A percentile compares a stretch with the other conserved stretches of the same genome.
Evolutionary conservation across 139 green algal genomes (phyloP).

Genomic region (Chlamydomonas schloesseri): DNA sequence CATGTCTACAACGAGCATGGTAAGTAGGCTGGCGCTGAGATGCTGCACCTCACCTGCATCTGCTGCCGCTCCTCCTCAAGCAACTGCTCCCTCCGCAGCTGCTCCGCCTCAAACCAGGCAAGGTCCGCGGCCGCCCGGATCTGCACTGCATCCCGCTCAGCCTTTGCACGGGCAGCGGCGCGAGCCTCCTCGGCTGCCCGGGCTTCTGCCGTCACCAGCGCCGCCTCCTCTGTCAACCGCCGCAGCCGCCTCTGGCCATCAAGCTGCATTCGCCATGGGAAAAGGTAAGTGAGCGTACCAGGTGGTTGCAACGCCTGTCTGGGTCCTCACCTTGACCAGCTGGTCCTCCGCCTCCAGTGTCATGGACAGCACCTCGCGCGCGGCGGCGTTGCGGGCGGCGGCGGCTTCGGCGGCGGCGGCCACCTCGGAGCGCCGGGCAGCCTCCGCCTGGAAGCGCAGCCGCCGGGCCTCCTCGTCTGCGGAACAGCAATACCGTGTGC

Average conservation of each 20-base stretch:
- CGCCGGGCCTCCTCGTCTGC: slow-evolving; percentile 48
- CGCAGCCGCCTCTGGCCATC: slow-evolving; percentile 58
- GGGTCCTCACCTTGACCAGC: slow-evolving; percentile 49
- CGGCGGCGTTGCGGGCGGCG: slow-evolving; percentile 46
- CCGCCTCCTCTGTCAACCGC: slow-evolving; percentile 59
- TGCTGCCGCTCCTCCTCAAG: slow-evolving; percentile 34
- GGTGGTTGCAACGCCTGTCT: no score
- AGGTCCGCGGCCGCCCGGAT: slow-evolving; percentile 38
- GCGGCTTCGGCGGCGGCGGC: slow-evolving; percentile 42
- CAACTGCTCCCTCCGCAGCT: slow-evolving; percentile 41
- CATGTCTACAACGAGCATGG: no score
- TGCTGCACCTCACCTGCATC: background rate
- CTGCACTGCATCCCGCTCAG: slow-evolving; percentile 45
- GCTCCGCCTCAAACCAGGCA: slow-evolving; percentile 41
- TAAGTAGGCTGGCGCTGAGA: background rate
- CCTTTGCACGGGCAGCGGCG: slow-evolving; percentile 21
- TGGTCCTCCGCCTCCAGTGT: slow-evolving; percentile 53
- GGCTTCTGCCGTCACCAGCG: slow-evolving; percentile 42
- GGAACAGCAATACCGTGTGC: no score
- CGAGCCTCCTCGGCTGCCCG: slow-evolving; percentile 46
- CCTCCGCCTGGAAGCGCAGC: slow-evolving; percentile 25
- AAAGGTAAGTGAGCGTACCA: no score
- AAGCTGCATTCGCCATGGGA: slow-evolving; percentile 46
- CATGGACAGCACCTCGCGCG: slow-evolving; percentile 44
- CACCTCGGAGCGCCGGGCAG: background rate